Conservation (phyloP, 805 yeast genomes). For the Saturnispora dispora region DNA sequence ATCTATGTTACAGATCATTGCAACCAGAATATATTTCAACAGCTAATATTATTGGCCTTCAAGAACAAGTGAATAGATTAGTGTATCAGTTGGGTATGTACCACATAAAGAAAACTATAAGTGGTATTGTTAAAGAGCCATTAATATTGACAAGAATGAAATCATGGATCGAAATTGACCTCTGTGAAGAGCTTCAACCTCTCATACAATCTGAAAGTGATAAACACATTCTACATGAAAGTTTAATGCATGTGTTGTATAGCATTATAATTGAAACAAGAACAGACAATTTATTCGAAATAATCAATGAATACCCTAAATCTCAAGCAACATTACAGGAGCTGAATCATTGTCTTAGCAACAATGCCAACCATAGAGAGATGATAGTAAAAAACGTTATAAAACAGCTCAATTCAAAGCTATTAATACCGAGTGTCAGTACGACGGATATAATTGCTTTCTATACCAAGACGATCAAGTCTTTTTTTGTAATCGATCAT, state of each 20-base stretch:
- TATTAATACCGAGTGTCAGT: slow-evolving; percentile 74
- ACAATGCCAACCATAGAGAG: slow-evolving; percentile 40
- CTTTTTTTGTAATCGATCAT: slow-evolving; percentile 75
- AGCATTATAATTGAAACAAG: slow-evolving; percentile 33
- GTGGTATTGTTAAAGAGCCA: slow-evolving; percentile 3
- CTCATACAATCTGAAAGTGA: slow-evolving; percentile 6
- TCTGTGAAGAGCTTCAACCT: slow-evolving; percentile 27
- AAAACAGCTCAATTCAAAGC: slow-evolving; percentile 31
- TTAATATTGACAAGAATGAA: slow-evolving; percentile 29
- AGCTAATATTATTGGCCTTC: neutral
- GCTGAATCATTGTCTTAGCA: slow-evolving; percentile 39
- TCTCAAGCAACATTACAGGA: slow-evolving; percentile 50
- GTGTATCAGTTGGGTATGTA: slow-evolving; percentile 32
- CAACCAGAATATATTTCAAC: neutral
- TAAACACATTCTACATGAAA: slow-evolving; percentile 6
- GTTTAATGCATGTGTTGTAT: slow-evolving; percentile 17
- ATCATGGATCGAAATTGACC: slow-evolving; percentile 30
- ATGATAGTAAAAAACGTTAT: slow-evolving; percentile 44
- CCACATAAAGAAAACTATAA: slow-evolving; percentile 23
- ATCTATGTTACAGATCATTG: neutral
- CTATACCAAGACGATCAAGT: slow-evolving; percentile 62
- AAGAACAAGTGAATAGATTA: slow-evolving; percentile 20
- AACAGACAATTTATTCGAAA: slow-evolving; percentile 47
- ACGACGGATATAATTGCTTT: slow-evolving; percentile 63
- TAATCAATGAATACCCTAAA: slow-evolving; percentile 45